phyloP scores from a whole-genome alignment of 495 filamentous ascomycete species.

The Saxophila tyrrhenica region DNA sequence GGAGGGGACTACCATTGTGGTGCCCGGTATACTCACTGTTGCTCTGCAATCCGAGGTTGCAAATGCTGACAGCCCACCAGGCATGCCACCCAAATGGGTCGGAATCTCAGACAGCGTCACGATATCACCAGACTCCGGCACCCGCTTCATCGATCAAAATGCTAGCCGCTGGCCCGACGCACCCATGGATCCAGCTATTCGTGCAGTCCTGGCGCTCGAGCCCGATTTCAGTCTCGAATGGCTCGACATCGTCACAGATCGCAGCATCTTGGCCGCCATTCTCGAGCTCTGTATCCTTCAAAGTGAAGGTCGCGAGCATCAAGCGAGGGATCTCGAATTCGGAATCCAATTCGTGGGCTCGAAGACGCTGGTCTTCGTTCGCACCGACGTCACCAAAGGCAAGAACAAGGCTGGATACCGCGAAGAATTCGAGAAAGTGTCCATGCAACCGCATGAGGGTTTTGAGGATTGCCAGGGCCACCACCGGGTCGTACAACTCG shows the following conservation, averaged over 20 bases:
- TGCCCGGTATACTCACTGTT: not conserved
- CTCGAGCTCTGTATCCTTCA: not conserved
- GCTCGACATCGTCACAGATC: not conserved
- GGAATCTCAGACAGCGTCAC: not conserved
- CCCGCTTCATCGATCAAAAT: not conserved
- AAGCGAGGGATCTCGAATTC: not conserved
- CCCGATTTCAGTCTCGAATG: not conserved
- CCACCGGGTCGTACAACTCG: not conserved
- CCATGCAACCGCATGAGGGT: not conserved
- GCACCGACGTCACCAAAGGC: not conserved
- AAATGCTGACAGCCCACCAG: not conserved
- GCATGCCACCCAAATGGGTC: not conserved
- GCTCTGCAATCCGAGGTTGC: not conserved
- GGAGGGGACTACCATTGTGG: not conserved
- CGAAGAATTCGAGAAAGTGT: not conserved
- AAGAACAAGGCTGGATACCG: not conserved
- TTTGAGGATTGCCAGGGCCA: not conserved
- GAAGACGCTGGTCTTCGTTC: not conserved
- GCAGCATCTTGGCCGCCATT: not conserved
- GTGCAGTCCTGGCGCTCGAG: not conserved
- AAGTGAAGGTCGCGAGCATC: not conserved
- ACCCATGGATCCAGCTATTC: not conserved
- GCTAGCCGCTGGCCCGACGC: not conserved
- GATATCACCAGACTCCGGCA: not conserved
- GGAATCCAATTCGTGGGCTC: not conserved